These are phyloP conservation scores for Metschnikowia amazonensis DNA, from an alignment of 805 yeast species.

Conservation along the genomic window DNA sequence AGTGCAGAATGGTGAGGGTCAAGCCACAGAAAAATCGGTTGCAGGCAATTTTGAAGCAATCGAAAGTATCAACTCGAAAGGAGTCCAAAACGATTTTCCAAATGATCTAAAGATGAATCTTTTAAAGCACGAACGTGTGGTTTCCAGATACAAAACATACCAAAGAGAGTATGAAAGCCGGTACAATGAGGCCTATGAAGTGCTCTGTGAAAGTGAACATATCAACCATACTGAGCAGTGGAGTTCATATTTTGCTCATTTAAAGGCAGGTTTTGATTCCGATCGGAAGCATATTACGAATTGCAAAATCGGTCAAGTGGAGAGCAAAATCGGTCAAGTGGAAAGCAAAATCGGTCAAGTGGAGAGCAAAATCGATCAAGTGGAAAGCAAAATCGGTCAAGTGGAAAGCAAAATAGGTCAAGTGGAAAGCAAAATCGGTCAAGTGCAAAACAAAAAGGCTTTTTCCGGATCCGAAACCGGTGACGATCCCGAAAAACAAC, in stretches of 20 bases:
- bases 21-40: neutral
- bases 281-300: slow-evolving; percentile 1
- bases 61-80: neutral
- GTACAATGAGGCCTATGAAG: neutral
- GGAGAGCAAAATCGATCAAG: neutral
- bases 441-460: neutral
- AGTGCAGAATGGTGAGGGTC: neutral
- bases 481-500: neutral
- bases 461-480: neutral
- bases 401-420: no score
- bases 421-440: slow-evolving; percentile 1
- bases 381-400: neutral
- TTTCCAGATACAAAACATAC: neutral
- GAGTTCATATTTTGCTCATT: neutral
- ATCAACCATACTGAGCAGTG: slow-evolving; percentile 1
- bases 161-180: neutral
- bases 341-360: neutral
- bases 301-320: neutral
- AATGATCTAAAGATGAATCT: neutral
- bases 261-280: slow-evolving; percentile 1
- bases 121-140: neutral
- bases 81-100: neutral
- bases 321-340: neutral
- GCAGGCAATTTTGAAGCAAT: neutral
- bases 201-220: slow-evolving; percentile 5